Evolutionary conservation across 176 grass and related monocot genomes (phyloP), one percentile per base, ranked within the genome.

Genomic region (Ananas comosus): DNA sequence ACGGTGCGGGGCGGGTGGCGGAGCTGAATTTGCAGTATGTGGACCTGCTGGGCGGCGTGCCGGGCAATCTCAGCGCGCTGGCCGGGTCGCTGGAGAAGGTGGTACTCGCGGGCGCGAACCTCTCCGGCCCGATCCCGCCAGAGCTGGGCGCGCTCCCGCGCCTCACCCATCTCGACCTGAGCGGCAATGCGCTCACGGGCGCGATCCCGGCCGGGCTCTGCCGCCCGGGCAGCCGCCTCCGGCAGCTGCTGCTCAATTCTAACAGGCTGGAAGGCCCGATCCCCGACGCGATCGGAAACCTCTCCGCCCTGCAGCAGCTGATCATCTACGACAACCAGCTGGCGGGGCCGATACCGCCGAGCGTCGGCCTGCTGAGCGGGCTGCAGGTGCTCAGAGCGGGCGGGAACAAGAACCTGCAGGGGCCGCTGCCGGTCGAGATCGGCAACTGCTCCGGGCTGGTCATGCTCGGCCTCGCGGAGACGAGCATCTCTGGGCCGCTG

Each of bases 321-420:
- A 63, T 96, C 49, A 14, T 96, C 73, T 96, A 76, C 88, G 88
- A 96, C 80, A 96, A 96, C 82, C 80, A 88, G 65, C 85, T 96
- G 0, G 91, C 75, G 10, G 91, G 91, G 11, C 0, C 64, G 63
- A 88, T 96, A 24, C 91, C 91, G 64, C 23, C 85, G 9, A 71
- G 80, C 71, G 58, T 96, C 13, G 85, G 82, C 19, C 33, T 23
- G 69, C 70, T 87, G 74, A 25, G 74, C 48, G 78, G 77, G 73
- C 79, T 96, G 52, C 66, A 87, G 64, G 80, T 88, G 48, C 8
- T 88, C 71, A 77, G 88, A 13, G 83, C 67, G 21, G 88, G 88
- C 80, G 85, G 88, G 68, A 96, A 96, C 76, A 85, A 85, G 76
- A 86, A 91, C 78, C 75, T 96, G 19, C 80, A 78, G 16, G 91